Conservation (phyloP, 208 protist genomes). For the Crithidia thermophila region DNA sequence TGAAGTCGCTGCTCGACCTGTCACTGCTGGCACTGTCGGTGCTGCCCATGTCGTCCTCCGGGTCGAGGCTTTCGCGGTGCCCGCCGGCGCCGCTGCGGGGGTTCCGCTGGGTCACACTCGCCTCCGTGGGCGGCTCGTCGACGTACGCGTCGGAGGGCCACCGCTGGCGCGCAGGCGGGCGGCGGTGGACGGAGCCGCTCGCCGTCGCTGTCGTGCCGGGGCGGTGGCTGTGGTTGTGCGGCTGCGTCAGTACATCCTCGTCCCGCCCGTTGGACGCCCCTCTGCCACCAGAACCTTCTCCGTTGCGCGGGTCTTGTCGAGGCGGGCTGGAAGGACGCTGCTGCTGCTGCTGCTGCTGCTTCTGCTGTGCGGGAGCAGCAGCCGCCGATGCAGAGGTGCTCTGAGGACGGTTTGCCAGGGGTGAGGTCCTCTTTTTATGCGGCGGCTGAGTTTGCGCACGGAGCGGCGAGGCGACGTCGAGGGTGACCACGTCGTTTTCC, state of each 20-base stretch:
- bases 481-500: constrained; percentile 21
- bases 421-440: no score
- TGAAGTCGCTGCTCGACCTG: background rate
- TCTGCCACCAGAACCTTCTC: no score
- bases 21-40: constrained; percentile 10
- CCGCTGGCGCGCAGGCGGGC: constrained; percentile 17
- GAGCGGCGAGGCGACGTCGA: constrained; percentile 5
- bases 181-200: constrained; percentile 1
- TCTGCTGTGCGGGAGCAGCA: background rate
- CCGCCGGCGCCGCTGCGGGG: background rate
- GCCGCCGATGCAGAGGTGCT: background rate
- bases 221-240: constrained; percentile 14
- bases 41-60: constrained; percentile 36
- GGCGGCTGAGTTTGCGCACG: background rate
- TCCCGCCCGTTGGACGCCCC: constrained; percentile 3
- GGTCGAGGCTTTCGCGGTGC: constrained; percentile 27
- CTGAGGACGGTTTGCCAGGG: no score
- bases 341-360: constrained; percentile 1
- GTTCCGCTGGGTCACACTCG: constrained; percentile 10
- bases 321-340: background rate
- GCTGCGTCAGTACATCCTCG: constrained; percentile 30
- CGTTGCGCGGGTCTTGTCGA: no score
- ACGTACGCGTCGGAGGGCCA: constrained; percentile 37
- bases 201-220: no score
- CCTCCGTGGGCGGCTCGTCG: constrained; percentile 31